Percentiles rank a stretch among this genome's conserved stretches.
phyloP scores from a whole-genome alignment of 768 basidiomycete species.

The Tulasnella calospora region DNA sequence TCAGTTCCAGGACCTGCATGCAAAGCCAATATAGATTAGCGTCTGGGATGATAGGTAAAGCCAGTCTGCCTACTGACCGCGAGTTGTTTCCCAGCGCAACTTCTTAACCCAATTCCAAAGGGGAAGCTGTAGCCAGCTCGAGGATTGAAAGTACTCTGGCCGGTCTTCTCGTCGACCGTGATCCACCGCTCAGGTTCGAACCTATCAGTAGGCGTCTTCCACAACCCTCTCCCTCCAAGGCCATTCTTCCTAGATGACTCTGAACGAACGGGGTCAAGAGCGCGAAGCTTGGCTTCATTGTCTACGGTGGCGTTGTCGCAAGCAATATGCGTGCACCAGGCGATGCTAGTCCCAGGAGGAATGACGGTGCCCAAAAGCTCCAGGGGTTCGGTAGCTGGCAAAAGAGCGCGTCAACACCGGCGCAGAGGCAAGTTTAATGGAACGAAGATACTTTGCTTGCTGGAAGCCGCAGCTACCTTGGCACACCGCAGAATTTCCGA shows the following conservation, averaged over 20 bases:
- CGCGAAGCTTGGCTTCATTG: background rate
- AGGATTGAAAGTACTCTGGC: background rate
- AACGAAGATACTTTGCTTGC: background rate
- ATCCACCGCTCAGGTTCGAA: slow-evolving; percentile 19
- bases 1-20: background rate
- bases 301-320: background rate
- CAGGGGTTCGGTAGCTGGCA: background rate
- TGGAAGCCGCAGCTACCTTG: background rate
- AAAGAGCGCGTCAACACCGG: background rate
- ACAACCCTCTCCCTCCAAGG: background rate
- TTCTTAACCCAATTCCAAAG: slow-evolving; percentile 6
- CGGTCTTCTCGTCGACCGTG: background rate
- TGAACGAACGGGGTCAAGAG: background rate
- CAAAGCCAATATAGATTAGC: background rate
- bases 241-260: background rate
- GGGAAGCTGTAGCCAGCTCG: slow-evolving; percentile 13
- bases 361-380: background rate
- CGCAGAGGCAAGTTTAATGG: background rate
- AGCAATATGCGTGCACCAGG: background rate
- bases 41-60: background rate
- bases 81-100: background rate
- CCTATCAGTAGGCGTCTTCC: background rate
- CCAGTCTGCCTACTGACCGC: background rate
- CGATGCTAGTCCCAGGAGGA: background rate
- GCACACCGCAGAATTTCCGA: slow-evolving; percentile 8